Percentiles rank a stretch among this genome's conserved stretches.
Conservation (phyloP, 2,329 filamentous ascomycete species). For the Chrysoporthe deuterocubensis region DNA sequence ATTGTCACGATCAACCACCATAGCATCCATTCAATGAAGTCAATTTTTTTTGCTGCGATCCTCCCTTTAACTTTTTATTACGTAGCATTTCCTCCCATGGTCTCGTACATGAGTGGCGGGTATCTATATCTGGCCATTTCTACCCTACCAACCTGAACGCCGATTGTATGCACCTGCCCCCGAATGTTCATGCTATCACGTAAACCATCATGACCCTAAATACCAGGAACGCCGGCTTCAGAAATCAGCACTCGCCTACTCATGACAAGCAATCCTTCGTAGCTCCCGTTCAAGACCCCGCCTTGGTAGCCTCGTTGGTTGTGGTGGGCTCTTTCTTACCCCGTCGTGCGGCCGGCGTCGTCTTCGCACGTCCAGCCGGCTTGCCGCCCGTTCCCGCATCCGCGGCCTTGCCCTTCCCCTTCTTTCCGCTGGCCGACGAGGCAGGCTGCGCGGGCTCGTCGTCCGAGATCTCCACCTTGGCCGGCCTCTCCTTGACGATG, state of each 20-base stretch:
- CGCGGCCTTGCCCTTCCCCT: slow-evolving; percentile 35
- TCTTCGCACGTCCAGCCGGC: slow-evolving; percentile 13
- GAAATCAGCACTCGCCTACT: slow-evolving; percentile 24
- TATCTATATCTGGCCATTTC: slow-evolving; percentile 16
- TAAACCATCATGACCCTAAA: slow-evolving; percentile 15
- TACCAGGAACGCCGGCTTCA: slow-evolving; percentile 20
- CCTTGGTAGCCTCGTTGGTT: slow-evolving; percentile 1
- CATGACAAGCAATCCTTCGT: slow-evolving; percentile 23
- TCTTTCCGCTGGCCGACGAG: slow-evolving; percentile 30
- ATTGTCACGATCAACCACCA: not conserved
- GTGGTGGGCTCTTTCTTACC: slow-evolving; percentile 27
- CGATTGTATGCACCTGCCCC: slow-evolving; percentile 16
- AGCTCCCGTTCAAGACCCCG: slow-evolving; percentile 20
- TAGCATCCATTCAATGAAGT: slow-evolving; percentile 15
- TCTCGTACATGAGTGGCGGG: slow-evolving; percentile 11
- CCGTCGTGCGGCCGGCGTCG: slow-evolving; percentile 18
- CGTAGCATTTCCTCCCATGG: no score
- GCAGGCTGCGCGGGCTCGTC: slow-evolving; percentile 18
- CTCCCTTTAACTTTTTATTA: not conserved
- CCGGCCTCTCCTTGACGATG: slow-evolving; percentile 28
- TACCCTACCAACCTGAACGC: slow-evolving; percentile 13
- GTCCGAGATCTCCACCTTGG: slow-evolving; percentile 34
- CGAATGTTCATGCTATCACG: not conserved
- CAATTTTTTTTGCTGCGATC: slow-evolving; percentile 1
- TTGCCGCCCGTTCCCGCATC: not conserved